phyloP scores from a whole-genome alignment of 805 yeast species.

The Saccharomycodes ludwigii region DNA sequence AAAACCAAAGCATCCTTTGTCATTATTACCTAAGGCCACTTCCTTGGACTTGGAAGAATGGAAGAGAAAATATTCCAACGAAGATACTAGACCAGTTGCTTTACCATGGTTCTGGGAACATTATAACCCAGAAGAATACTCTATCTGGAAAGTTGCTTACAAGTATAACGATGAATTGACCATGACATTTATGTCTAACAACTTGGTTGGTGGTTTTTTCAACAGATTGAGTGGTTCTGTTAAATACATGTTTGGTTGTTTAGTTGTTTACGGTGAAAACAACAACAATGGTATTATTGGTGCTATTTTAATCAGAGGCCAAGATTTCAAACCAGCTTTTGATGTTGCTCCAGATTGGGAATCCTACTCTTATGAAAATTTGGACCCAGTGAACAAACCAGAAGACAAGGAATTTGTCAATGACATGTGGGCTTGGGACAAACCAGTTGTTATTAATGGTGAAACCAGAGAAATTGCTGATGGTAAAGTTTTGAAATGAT shows the following conservation, averaged over 20 bases:
- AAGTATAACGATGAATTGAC: slow-evolving; percentile 95
- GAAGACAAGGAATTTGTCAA: slow-evolving; percentile 71
- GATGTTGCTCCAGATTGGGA: slow-evolving; percentile 99
- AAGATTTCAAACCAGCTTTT: slow-evolving; percentile 81
- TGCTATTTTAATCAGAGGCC: slow-evolving; percentile 91
- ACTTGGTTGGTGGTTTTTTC: slow-evolving; percentile 95
- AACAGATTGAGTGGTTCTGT: slow-evolving; percentile 80
- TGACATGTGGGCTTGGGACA: slow-evolving; percentile 97
- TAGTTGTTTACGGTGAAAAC: slow-evolving; percentile 94
- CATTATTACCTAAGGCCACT: slow-evolving; percentile 57
- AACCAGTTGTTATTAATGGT: slow-evolving; percentile 76
- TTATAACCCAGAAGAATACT: slow-evolving; percentile 84
- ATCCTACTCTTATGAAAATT: slow-evolving; percentile 72
- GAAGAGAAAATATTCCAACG: slow-evolving; percentile 92
- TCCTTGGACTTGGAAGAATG: slow-evolving; percentile 64
- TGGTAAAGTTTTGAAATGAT: slow-evolving; percentile 97
- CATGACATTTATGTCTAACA: slow-evolving; percentile 92
- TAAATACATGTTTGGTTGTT: slow-evolving; percentile 81
- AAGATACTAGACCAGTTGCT: slow-evolving; percentile 85
- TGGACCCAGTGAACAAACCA: no score
- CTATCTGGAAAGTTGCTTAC: slow-evolving; percentile 86
- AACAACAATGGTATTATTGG: slow-evolving; percentile 94
- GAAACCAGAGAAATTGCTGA: slow-evolving; percentile 81
- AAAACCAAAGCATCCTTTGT: slow-evolving; percentile 87
- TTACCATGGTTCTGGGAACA: slow-evolving; percentile 96